phyloP scores from a whole-genome alignment of 352 stramenopile genomes.

The Globisporangium cystogenes region DNA sequence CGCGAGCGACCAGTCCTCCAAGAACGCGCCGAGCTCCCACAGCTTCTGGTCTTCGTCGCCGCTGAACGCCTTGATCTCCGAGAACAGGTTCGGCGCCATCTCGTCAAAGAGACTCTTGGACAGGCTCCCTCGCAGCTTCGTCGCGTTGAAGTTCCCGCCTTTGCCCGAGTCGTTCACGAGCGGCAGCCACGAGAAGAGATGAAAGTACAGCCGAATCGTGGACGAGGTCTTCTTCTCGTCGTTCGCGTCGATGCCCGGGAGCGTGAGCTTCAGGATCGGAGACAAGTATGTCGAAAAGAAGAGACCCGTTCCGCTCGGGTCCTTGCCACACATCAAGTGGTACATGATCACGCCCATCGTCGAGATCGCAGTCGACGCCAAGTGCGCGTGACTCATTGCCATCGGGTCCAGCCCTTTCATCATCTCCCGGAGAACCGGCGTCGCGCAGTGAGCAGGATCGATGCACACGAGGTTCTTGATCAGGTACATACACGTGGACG shows the following conservation, averaged over 20 bases:
- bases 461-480: constrained; percentile 65
- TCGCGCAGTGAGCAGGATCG: constrained; percentile 29
- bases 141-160: constrained; percentile 21
- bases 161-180: constrained; percentile 64
- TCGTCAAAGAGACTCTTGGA: constrained; percentile 31
- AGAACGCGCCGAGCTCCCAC: constrained; percentile 49
- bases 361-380: constrained; percentile 65
- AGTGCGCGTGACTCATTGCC: constrained; percentile 66
- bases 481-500: constrained; percentile 65
- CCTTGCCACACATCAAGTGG: constrained; percentile 56
- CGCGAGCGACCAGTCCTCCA: constrained; percentile 64
- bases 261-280: constrained; percentile 48
- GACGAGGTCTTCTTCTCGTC: constrained; percentile 71
- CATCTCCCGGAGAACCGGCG: constrained; percentile 61
- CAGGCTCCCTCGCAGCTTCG: constrained; percentile 25
- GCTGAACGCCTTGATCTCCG: constrained; percentile 20
- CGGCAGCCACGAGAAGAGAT: constrained; percentile 60
- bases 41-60: constrained; percentile 37
- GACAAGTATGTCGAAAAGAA: constrained; percentile 58
- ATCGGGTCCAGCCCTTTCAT: constrained; percentile 58
- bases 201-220: constrained; percentile 64
- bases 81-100: constrained; percentile 42
- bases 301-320: constrained; percentile 31
- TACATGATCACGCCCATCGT: constrained; percentile 55
- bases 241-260: constrained; percentile 72